Base-by-base conservation (phyloP, 352 stramenopile species). In the Phytophthora niederhauseri region DNA sequence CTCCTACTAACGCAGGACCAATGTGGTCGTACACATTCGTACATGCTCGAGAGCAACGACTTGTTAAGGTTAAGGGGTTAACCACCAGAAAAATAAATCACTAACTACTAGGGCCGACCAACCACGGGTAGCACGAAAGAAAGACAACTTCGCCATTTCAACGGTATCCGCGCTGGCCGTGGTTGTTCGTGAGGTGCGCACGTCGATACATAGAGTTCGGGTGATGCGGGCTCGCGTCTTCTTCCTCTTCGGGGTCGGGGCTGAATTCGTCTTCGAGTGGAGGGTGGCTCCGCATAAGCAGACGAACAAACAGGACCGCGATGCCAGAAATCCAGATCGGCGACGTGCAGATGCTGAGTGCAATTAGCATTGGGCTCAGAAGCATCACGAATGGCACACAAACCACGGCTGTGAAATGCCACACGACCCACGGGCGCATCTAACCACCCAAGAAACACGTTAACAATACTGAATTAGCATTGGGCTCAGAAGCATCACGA, bases 391-490 rank as follows among this genome's bases (percentile, higher is more conserved):
- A 84, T n/a, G 87, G 87, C 53, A 93, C 77, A 72, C 80, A 91
- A 22, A 94, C 62, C 41, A 88, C 66, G 14, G 80, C 73, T 17
- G 86, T 92, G 31, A 88, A 73, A 74, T 91, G 86, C 84, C 77
- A 91, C 28, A 90, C 67, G 51, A 91, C 55, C 84, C 82, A 91
- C 12, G 70, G 67, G 2, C 76, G 83, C 45, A 85, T 45, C 84
- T 94, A n/a, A 15, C 12, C 34, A 60, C 2, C 11, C 28, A 41
- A 61, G 45, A 28, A 28, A 14, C 20, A 5, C 8, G 19, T 57
- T 24, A 73, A 17, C n/a, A n/a, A 94, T 91, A 51, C 68, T 81
- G 55, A 93, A 94, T 94, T 36, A 90, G 41, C 77, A 94, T 89
- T 15, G 87, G 87, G 58, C 87, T 92, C 60, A 90, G 60, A 9